Conservation (phyloP, 306 rosid species). For the Sindora glabra region DNA sequence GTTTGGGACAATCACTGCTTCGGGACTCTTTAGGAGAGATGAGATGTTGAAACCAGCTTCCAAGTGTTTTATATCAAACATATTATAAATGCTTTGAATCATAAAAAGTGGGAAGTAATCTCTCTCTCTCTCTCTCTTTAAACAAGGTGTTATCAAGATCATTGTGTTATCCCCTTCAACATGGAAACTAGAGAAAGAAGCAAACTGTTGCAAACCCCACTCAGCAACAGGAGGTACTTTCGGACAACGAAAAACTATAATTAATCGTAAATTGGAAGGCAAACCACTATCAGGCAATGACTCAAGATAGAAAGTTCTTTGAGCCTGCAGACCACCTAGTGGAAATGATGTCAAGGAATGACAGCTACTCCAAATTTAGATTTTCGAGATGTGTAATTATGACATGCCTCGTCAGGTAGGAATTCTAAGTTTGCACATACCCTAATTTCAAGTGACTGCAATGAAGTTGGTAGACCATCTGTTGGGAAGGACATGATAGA, state of each 20-base stretch:
- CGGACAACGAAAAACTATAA: no score
- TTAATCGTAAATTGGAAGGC: no score
- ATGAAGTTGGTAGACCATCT: slow-evolving; percentile 4
- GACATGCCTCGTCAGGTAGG: neutral
- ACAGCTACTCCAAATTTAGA: neutral
- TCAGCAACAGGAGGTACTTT: no score
- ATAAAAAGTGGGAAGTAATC: neutral
- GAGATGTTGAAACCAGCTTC: slow-evolving; percentile 2
- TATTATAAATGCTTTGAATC: neutral
- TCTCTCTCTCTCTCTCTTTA: no score
- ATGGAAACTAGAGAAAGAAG: no score
- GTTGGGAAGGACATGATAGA: neutral
- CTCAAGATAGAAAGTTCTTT: neutral
- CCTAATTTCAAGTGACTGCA: neutral
- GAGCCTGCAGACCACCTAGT: neutral
- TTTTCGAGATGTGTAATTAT: neutral
- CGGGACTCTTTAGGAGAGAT: neutral
- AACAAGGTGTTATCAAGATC: no score
- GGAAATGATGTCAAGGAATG: slow-evolving; percentile 1
- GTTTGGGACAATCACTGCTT: neutral
- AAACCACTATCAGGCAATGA: no score
- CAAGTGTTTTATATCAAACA: neutral
- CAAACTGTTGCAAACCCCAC: no score
- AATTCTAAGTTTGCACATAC: neutral
- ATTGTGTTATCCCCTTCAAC: no score